Evolutionary conservation across 331 rosid species (phyloP).

Genomic region (Malus hybrid): DNA sequence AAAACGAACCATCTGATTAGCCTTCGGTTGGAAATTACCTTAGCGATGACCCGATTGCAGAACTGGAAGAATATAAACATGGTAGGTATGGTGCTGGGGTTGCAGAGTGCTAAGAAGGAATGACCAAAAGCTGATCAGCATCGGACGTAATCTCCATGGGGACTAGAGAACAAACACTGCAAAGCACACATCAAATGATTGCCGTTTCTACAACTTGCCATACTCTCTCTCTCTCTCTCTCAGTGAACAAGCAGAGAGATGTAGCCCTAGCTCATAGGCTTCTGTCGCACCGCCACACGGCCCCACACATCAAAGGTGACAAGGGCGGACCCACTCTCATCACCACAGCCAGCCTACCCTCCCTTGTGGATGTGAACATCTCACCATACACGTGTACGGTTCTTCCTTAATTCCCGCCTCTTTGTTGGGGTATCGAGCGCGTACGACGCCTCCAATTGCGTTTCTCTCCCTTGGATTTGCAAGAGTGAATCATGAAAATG

Average conservation of each 20-base stretch:
- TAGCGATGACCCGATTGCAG: too few relatives aligned
- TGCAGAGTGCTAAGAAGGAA: too few relatives aligned
- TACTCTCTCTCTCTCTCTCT: neutral
- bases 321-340: too few relatives aligned
- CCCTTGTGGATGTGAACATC: slow-evolving; percentile 7
- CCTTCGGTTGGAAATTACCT: too few relatives aligned
- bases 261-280: too few relatives aligned
- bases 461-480: neutral
- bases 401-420: slow-evolving; percentile 10
- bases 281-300: neutral
- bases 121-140: neutral
- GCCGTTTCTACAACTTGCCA: neutral
- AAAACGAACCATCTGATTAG: too few relatives aligned
- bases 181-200: neutral
- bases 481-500: neutral
- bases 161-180: neutral
- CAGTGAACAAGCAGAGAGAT: neutral
- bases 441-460: slow-evolving; percentile 11
- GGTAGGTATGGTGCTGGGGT: too few relatives aligned
- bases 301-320: neutral
- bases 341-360: too few relatives aligned
- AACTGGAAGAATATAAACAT: too few relatives aligned
- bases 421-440: slow-evolving; percentile 4
- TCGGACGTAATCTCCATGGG: neutral
- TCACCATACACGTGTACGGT: slow-evolving; percentile 1